These are phyloP conservation scores for Cardiospermum halicacabum DNA, from an alignment of 345 rosid species.

Conservation along the genomic window DNA sequence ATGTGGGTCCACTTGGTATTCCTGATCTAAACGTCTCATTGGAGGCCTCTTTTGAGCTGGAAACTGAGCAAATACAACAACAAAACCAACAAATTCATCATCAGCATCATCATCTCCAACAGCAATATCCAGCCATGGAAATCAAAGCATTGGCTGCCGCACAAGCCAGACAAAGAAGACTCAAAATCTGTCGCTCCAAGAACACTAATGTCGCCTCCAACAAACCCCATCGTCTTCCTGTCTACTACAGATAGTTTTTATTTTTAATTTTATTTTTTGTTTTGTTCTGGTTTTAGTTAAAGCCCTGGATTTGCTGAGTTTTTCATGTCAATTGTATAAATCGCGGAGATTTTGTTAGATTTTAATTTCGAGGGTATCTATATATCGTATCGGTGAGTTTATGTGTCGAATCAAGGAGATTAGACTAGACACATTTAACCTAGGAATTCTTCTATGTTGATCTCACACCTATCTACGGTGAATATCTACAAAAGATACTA, in stretches of 20 bases:
- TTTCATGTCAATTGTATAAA: slow-evolving; percentile 2
- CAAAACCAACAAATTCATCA: too few relatives aligned
- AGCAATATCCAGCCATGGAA: not conserved
- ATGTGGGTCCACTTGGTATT: slow-evolving; percentile 3
- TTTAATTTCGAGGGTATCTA: not conserved
- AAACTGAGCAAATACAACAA: not conserved
- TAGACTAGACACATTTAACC: too few relatives aligned
- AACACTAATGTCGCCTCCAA: not conserved
- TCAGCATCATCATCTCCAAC: not conserved
- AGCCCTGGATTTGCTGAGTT: not conserved
- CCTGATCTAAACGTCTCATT: slow-evolving; percentile 30
- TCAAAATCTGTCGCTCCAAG: slow-evolving; percentile 25
- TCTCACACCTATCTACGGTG: too few relatives aligned
- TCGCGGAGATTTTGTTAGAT: not conserved
- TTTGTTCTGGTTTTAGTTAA: too few relatives aligned
- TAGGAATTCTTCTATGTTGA: too few relatives aligned
- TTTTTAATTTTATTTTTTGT: not conserved
- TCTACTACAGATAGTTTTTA: slow-evolving; percentile 8
- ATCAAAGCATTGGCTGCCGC: slow-evolving; percentile 30
- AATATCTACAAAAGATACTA: not conserved
- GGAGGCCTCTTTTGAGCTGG: slow-evolving; percentile 7
- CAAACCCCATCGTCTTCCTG: slow-evolving; percentile 10
- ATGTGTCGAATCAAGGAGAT: not conserved
- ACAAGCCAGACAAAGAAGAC: slow-evolving; percentile 34
- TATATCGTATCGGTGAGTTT: not conserved